Base-by-base conservation (phyloP, 176 grass and related monocot species). In the Oryza glumipatula region DNA sequence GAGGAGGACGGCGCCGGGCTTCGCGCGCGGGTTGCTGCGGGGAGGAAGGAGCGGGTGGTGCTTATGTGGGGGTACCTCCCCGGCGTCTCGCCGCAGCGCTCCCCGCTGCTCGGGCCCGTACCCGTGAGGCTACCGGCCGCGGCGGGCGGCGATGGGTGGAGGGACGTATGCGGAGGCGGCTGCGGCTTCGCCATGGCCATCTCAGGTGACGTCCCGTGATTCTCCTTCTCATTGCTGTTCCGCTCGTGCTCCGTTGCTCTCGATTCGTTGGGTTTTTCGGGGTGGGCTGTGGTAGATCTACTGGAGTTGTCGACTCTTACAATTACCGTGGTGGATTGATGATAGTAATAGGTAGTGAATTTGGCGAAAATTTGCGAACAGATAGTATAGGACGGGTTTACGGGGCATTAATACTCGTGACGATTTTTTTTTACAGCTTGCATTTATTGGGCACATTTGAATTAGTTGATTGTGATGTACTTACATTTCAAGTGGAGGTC, bases 31-130 rank as follows among this genome's bases (percentile, higher is more conserved):
- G 81, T 30, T 1, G 0, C 49, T 38, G 5, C 36, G 36, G 36
- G 36, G 36, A 38, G 30, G 49, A 96, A 81, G 86, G 94, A 91
- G 84, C 89, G 88, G 86, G 76, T 90, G 22, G 88, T 96, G 74
- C 83, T 99, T 68, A 99, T 99, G 94, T 99, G 97, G 97, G 97
- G 97, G 4, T 96, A 99, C 88, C 92, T 99, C 17, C 96, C 97
- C 9, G 97, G 97, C 6, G 88, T 94, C 11, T 94, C 94, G 75
- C 97, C 91, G 46, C 97, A 99, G 79, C 94, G 97, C 80, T 94
- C 93, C 35, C 97, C 97, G 83, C 81, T 99, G 41, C 91, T 99
- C 23, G 86, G 89, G 35, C 97, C 97, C 14, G 88, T 95, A 45
- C 84, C 90, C 24, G 91, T 94, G 14, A 88, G 76, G 76, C 71